Base-by-base conservation (phyloP, 2,329 filamentous ascomycete species). In the Diaporthe sp. region DNA sequence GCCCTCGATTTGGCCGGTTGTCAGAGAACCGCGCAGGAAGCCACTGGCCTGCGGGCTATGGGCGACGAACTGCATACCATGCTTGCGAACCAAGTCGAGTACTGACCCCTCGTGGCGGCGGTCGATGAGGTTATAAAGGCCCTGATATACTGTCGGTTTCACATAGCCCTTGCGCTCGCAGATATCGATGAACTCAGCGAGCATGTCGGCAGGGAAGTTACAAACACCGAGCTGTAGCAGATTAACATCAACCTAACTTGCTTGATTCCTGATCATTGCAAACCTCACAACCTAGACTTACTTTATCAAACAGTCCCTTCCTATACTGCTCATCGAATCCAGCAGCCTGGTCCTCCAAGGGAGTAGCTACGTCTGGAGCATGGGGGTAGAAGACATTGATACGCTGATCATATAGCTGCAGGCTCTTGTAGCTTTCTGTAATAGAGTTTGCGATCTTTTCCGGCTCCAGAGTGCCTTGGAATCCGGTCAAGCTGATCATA, bases 151-250 rank as follows among this genome's bases (percentile, higher is more conserved):
- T 1, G 13, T 31, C n/a, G 60, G 60, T 15, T 63, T 63, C 6
- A 63, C 60, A 5, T 44, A 63, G 60, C 60, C 39, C n/a, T 44
- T 63, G 9, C 37, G n/a, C 22, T 63, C 37, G 39, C 60, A 28
- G 7, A 63, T 44, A 2, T 91, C 84, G 80, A 94, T 90, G 10
- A 44, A 44, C 8, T 44, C n/a, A 7, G 37, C n/a, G 39, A 44
- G 60, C 60, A 44, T 20, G 3, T 63, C 60, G 13, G 60, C n/a
- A 10, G 60, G 37, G 7, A 44, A 44, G 6, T 63, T 63, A 13
- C 60, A 63, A 20, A 63, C 8, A 2, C 60, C 60, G 0, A 42
- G 37, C 60, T 63, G 6, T 20, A 12, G 6, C 20, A 13, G 15
- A 2, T 44, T 5, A 63, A 63, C 6, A 63, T 28, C 37, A 1